These are phyloP conservation scores for Dioszegia aurantiaca DNA, from an alignment of 768 basidiomycete species.

Conservation along the genomic window DNA sequence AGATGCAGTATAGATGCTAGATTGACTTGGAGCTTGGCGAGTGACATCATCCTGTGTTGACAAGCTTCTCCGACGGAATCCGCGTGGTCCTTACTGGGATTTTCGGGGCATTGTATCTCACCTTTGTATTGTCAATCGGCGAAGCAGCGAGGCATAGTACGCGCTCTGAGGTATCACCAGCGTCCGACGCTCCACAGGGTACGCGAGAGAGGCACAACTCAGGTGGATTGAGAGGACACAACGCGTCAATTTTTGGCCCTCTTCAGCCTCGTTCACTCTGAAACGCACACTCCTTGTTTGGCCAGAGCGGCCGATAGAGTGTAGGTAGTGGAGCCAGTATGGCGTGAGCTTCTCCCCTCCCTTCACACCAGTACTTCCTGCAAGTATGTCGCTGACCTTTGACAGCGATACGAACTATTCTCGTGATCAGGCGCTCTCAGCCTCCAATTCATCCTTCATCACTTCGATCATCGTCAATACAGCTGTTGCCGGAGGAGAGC, in stretches of 20 bases:
- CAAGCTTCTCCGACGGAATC: not conserved
- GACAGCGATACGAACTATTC: constrained; percentile 12
- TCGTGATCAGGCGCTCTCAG: constrained; percentile 40
- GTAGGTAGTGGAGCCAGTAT: not conserved
- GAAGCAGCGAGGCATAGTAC: too few species aligned
- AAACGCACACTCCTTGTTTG: constrained; percentile 1
- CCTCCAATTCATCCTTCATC: constrained; percentile 74
- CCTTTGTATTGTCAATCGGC: too few species aligned
- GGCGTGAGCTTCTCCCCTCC: not conserved
- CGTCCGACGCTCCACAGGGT: too few species aligned
- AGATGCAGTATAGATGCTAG: too few species aligned
- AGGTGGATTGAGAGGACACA: too few species aligned
- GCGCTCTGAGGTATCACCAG: too few species aligned
- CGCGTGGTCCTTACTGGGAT: not conserved
- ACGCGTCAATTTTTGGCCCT: too few species aligned
- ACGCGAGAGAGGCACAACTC: too few species aligned
- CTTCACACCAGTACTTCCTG: not conserved
- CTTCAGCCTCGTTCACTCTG: not conserved
- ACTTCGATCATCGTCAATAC: constrained; percentile 82
- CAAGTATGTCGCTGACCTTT: constrained; percentile 11
- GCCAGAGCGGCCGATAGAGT: too few species aligned
- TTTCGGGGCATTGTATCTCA: too few species aligned
- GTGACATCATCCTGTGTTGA: constrained; percentile 6
- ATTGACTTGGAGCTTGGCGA: not conserved
- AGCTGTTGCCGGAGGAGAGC: constrained; percentile 58